phyloP scores from a whole-genome alignment of 352 stramenopile species.

The Phytophthora sp. region DNA sequence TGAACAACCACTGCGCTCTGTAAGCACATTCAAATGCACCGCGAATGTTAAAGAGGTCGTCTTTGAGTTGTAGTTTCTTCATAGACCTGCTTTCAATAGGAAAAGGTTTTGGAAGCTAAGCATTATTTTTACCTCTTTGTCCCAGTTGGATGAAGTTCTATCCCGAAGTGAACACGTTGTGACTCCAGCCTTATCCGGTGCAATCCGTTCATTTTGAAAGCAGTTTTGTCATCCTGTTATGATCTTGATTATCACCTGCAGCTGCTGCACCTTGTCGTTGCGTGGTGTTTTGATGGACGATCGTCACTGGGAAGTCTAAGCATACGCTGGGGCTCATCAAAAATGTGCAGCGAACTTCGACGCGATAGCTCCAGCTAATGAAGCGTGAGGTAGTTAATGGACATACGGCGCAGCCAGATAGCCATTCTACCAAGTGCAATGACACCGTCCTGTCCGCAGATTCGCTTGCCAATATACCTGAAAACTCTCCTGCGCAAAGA shows the following conservation, averaged over 20 bases:
- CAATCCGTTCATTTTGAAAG: constrained; percentile 2
- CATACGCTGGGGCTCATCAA: constrained; percentile 17
- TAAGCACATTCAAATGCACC: constrained; percentile 31
- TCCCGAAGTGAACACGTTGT: background rate
- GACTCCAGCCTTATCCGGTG: too few species aligned
- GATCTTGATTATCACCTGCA: background rate
- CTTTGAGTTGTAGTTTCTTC: background rate
- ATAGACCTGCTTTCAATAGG: background rate
- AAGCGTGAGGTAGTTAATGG: constrained; percentile 11
- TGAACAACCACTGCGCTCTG: constrained; percentile 47
- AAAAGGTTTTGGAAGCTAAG: background rate
- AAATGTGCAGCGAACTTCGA: constrained; percentile 14
- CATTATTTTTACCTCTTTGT: too few species aligned
- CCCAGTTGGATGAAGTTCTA: background rate
- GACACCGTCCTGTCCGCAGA: constrained; percentile 18
- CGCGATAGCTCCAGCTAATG: constrained; percentile 9
- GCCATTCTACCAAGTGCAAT: constrained; percentile 16
- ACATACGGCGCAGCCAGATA: constrained; percentile 3
- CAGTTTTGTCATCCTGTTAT: background rate
- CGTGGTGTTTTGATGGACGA: constrained; percentile 10
- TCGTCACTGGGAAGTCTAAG: constrained; percentile 13
- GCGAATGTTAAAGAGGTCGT: too few species aligned
- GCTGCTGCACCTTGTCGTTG: background rate
- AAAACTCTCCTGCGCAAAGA: constrained; percentile 10
- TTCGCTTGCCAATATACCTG: constrained; percentile 7